Evolutionary conservation across 106 monocot species (phyloP), one percentile per base, ranked within the genome.

Genomic region (Dendrobium officinale): DNA sequence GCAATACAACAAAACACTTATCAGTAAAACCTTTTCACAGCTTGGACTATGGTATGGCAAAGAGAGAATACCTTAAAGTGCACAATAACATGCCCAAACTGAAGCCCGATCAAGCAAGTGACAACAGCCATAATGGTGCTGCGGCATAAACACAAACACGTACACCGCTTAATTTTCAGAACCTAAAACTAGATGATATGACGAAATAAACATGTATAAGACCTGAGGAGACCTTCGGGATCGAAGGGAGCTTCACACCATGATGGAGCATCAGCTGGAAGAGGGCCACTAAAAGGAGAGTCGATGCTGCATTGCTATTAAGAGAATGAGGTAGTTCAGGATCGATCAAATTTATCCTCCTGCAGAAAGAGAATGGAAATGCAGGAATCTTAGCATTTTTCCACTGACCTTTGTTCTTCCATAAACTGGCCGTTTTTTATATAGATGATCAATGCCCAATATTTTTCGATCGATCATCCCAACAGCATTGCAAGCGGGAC

Each of bases 231-330:
- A 0, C 98, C 98, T 84, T 95, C 98, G 45, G 98, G 98, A 86
- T 99, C 98, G 79, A 99, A 99, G 42, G 98, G 95, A 4, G 98
- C 95, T 88, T 95, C 87, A 81, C 98, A 99, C 95, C 95, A 99
- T 55, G 95, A 86, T 41, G 95, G 95, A 83, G 98, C 91, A 83
- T 88, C 83, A 22, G 86, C 37, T 58, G 98, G 98, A 83, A 93
- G 91, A 6, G 95, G 98, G 24, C 98, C 98, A 51, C 81, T 86
- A 61, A 77, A 61, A 45, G 98, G 98, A 20, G 91, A 95, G 73
- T 87, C 79, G 6, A 86, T 90, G 79, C 98, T 99, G 84, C 98
- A 99, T 90, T 95, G 82, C 98, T 99, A 77, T 19, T 24, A 67
- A 77, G 16, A 55, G 20, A 31, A 77, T 17, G 61, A 1, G 47